These are phyloP conservation scores for Cryphonectria carpinicola DNA, from an alignment of 2,329 filamentous ascomycete species.

Conservation along the genomic window DNA sequence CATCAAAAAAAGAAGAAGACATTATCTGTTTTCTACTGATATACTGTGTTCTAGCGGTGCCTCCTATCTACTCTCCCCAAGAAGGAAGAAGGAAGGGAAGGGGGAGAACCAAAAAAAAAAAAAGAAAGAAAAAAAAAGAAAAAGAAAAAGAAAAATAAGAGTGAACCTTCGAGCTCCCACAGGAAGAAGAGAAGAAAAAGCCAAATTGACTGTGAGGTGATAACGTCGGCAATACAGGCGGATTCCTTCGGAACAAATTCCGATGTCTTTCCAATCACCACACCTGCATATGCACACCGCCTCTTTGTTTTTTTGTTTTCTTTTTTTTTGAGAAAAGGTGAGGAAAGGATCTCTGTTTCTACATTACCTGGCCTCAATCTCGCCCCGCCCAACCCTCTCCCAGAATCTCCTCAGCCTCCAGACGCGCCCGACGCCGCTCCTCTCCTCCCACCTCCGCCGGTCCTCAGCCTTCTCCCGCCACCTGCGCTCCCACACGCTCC, in stretches of 20 bases:
- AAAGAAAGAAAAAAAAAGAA: neutral
- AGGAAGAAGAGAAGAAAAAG: neutral
- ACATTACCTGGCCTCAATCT: constrained; percentile 32
- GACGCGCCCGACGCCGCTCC: constrained; percentile 58
- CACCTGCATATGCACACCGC: neutral
- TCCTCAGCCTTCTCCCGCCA: constrained; percentile 54
- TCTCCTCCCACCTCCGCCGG: constrained; percentile 53
- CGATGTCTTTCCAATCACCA: neutral
- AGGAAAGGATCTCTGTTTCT: neutral
- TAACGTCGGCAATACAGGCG: neutral
- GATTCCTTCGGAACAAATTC: neutral
- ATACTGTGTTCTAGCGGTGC: neutral
- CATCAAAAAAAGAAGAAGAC: neutral
- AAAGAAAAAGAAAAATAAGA: neutral
- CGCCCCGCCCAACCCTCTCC: constrained; percentile 60
- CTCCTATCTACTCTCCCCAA: neutral
- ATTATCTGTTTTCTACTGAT: constrained; percentile 3
- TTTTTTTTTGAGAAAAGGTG: neutral
- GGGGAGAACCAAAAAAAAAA: neutral
- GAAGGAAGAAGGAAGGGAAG: neutral
- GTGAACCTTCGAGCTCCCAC: too few species aligned
- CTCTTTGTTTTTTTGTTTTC: neutral
- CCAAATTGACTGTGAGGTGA: neutral
- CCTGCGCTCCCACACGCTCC: constrained; percentile 58
- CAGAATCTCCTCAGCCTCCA: constrained; percentile 68